Evolutionary conservation across 805 yeast species (phyloP), one percentile per base, ranked within the genome.

Genomic region (Candida sonorensis): DNA sequence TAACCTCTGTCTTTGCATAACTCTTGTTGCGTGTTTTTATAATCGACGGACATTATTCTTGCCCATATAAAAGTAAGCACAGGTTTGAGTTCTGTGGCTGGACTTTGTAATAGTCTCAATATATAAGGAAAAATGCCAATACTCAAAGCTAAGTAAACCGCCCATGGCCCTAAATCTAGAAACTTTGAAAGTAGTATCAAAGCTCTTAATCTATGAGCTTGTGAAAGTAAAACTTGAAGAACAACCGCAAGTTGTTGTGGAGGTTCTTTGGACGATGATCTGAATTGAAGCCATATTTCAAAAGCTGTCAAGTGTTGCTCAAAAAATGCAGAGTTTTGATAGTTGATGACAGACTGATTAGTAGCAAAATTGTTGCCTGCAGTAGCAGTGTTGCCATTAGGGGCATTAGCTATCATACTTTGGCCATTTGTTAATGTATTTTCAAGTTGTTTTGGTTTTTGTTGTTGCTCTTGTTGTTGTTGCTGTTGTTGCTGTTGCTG

Each of bases 61-160:
- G 97, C 95, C 98, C 98, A 92, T 34, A 92, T 92, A 49, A 90
- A 92, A 2, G 92, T 92, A 36, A 92, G 61, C 3, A 90, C 95
- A 0, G 97, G 97, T 48, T 87, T 87, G 37, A 92, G 65, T 50
- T 92, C 97, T 17, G 85, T 94, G 0, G 97, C 96, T 0, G 97
- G 97, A 38, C 94, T 80, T 53, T 90, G 97, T 21, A 92, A 61
- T 15, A 92, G 67, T 47, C 88, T 86, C 34, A 90, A 64, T 20
- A 92, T 95, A 51, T 92, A 92, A 0, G 97, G 97, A 57, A 90
- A 92, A 19, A 92, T 90, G 15, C 97, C 97, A 42, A 92, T 88
- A 7, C 95, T 84, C 20, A 92, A 62, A 0, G 97, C 94, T 19
- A 88, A 62, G 47, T 87, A 84, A 0, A 92, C 97, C 0, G 98